These are phyloP conservation scores for Coprinellus micaceus DNA, from an alignment of 768 basidiomycete genomes.

Conservation along the genomic window DNA sequence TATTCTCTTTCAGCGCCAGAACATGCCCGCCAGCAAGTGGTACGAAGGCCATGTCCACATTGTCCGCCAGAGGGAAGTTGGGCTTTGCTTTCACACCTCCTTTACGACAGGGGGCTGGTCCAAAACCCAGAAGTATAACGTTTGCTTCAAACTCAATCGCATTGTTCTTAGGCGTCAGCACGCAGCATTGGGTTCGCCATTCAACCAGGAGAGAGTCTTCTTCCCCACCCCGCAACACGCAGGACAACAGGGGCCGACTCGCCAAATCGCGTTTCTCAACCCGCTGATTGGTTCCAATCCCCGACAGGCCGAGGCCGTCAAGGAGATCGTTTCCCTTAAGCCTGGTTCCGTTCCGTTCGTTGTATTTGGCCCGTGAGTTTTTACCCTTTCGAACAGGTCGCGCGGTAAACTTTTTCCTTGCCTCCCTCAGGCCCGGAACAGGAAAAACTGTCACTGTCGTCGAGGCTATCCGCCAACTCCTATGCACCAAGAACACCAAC, in stretches of 20 bases:
- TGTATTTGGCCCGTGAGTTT: slow-evolving; percentile 64
- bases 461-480: slow-evolving; percentile 58
- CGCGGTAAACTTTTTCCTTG: no score
- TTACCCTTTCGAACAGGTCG: no score
- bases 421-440: slow-evolving; percentile 52
- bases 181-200: slow-evolving; percentile 47
- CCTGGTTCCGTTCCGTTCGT: slow-evolving; percentile 53
- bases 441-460: slow-evolving; percentile 66
- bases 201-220: slow-evolving; percentile 43
- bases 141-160: slow-evolving; percentile 58
- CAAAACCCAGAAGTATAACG: slow-evolving; percentile 37
- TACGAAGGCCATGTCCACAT: slow-evolving; percentile 57
- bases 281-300: slow-evolving; percentile 41
- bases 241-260: no score
- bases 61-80: slow-evolving; percentile 47
- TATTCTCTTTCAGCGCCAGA: slow-evolving; percentile 45
- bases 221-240: slow-evolving; percentile 43
- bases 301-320: slow-evolving; percentile 47
- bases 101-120: slow-evolving; percentile 33
- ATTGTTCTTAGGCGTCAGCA: slow-evolving; percentile 56
- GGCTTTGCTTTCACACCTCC: slow-evolving; percentile 42
- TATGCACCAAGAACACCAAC: slow-evolving; percentile 32
- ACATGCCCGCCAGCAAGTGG: slow-evolving; percentile 43
- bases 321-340: slow-evolving; percentile 39
- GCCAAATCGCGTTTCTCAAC: no score